Base-by-base conservation (phyloP, 148 eudicot genomes). In the Chenopodium quinoa region DNA sequence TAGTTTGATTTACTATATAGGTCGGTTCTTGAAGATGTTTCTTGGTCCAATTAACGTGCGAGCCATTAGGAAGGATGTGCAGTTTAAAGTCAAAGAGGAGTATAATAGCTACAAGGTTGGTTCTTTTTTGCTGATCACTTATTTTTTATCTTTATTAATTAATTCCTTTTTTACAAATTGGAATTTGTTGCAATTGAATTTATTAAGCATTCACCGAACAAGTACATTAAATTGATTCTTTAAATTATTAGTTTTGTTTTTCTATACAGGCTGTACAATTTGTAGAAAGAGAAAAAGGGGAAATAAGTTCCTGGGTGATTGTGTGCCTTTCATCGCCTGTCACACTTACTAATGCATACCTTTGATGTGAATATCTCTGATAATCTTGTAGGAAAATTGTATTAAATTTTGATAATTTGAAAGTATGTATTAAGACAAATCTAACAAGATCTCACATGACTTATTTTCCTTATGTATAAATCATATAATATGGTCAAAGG, bases 11-110 rank as follows among this genome's bases (percentile, higher is more conserved):
- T 48, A 40, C 13, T 62, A 20, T 74, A 75, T 87, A 95, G 99
- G 98, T 75, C 66, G 88, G 34, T 93, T 95, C 79, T 79, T 95
- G 82, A 91, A 88, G 87, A 91, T 88, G 97, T 92, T 93, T 83
- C 81, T 95, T 69, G 99, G 99, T 71, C 99, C 99, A 31, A 91
- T 93, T 75, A 93, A 92, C 84, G 99, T 93, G 72, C 89, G 92
- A 70, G 97, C 98, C 46, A 88, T 89, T 17, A 86, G 92, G 87
- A 95, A 93, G 85, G 99, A 95, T 83, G 89, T 95, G 82, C 94
- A 95, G 82, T 79, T 95, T 87, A 95, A 95, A 89, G 97, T 95
- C 80, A 95, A 95, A 84, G 98, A 93, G 85, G 99, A 95, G 83
- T 95, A 95, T 83, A 95, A 95, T 83, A 89, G 88, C 75, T 92